Base-by-base conservation (phyloP, 1,139 yeast species). In the Hanseniaspora uvarum region DNA sequence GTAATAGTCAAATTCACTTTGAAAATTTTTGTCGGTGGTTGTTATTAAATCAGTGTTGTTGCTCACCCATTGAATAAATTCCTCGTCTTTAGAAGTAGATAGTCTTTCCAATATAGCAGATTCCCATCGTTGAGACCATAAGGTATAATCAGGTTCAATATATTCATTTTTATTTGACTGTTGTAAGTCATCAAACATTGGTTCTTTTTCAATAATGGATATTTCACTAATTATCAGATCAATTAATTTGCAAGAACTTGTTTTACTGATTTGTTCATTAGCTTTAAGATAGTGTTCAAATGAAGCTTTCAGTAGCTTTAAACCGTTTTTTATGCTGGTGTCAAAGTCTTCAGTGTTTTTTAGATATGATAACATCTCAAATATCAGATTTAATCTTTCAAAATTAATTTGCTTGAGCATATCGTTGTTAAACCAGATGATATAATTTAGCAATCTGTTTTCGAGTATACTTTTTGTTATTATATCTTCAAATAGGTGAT, bases 111-210 rank as follows among this genome's bases (percentile, higher is more conserved):
- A 3, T 8, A 50, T 50, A 16, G 28, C 40, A 19, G 36, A 44
- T n/a, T 10, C 36, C 53, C 53, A 50, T 16, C 36, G 10, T 1
- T 31, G 18, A 5, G 53, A 50, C 53, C 53, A 50, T 19, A 36
- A n/a, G 7, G 44, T 26, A 30, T n/a, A 50, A 31, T 50, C 48
- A 6, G 53, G 49, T 16, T 36, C 44, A n/a, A 8, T 43, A 24
- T 50, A 44, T 4, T 10, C 12, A 18, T n/a, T 2, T 23, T 18
- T 14, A 34, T n/a, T n/a, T 24, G 5, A 4, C 2, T 8, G 8
- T 23, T 38, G 16, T 5, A 24, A 16, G 3, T 6, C 14, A 4
- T 4, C 16, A 11, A 40, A 16, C 2, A 21, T 23, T 18, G 14
- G 3, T 4, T 4, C 19, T 21, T 4, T 16, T 24, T 39, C 31